Base-by-base conservation (phyloP, 805 yeast species). In the Wickerhamiella brachini region DNA sequence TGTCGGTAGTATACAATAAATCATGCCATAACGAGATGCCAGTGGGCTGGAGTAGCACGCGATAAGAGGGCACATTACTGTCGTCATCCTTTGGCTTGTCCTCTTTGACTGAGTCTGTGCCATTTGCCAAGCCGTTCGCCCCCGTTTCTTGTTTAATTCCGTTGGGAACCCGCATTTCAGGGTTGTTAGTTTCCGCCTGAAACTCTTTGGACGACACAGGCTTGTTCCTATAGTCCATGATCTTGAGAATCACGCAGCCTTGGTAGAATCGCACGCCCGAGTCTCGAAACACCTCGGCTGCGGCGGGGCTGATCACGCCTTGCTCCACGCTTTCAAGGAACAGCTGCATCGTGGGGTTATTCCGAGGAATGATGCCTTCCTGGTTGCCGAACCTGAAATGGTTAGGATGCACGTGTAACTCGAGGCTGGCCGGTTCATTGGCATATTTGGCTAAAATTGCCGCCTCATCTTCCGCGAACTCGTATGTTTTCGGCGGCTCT, bases 321-420 rank as follows among this genome's bases (percentile, higher is more conserved):
- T 77, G 71, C 15, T 88, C 81, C 10, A 90, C 83, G 61, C 80
- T 84, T 56, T 81, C 80, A 54, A 90, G 68, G 59, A 93, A 93
- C 55, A 81, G 56, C 51, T 81, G 83, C 48, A 86, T 77, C 62
- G 85, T 76, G 15, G 86, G 83, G 54, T 85, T 84, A 59, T 76
- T 76, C 61, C 83, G 83, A 6, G 95, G 88, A 42, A 93, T 83
- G 47, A 85, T 76, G 7, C 94, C 87, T 59, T 89, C 97, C 49
- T 84, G 90, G 56, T 85, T 85, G 55, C 95, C 94, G 69, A 90
- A 89, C 54, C 95, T 77, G 65, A 81, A 90, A 67, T 89, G 95
- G 51, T 86, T 87, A 59, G 87, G 93, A 66, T 85, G 89, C 22
- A 90, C 87, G 61, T 90, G 97, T 60, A 90, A 81, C 56, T 81